phyloP scores from a whole-genome alignment of 2,329 filamentous ascomycete species.

The Aspergillus piperis region DNA sequence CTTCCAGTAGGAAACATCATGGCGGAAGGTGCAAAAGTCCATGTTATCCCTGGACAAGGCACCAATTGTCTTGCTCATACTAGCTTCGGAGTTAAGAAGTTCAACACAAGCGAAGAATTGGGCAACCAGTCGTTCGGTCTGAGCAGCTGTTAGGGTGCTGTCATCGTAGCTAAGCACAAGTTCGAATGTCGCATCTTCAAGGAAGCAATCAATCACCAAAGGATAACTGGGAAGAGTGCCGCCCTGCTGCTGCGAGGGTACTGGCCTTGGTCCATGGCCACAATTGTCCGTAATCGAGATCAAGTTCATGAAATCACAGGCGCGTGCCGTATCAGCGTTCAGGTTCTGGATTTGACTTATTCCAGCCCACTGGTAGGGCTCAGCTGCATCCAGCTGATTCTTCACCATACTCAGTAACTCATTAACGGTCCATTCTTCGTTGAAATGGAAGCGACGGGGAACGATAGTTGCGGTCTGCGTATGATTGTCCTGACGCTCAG shows the following conservation, averaged over 20 bases:
- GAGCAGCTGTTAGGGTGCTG: slow-evolving; percentile 7
- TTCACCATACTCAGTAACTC: slow-evolving; percentile 58
- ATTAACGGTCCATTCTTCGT: slow-evolving; percentile 34
- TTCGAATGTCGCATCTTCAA: slow-evolving; percentile 4
- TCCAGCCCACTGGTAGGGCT: slow-evolving; percentile 58
- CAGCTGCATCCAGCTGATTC: slow-evolving; percentile 56
- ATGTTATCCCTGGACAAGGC: slow-evolving; percentile 26
- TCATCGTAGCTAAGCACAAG: slow-evolving; percentile 14
- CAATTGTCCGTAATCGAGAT: slow-evolving; percentile 31
- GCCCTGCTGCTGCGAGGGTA: neutral
- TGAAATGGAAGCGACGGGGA: slow-evolving; percentile 40
- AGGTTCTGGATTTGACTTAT: slow-evolving; percentile 53
- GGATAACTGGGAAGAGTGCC: slow-evolving; percentile 4
- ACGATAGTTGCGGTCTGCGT: slow-evolving; percentile 45
- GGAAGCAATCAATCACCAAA: slow-evolving; percentile 11
- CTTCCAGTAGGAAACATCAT: slow-evolving; percentile 49
- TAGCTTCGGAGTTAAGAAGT: slow-evolving; percentile 10
- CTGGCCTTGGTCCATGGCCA: slow-evolving; percentile 5
- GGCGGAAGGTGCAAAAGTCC: slow-evolving; percentile 26
- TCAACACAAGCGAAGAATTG: slow-evolving; percentile 14
- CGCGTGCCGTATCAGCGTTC: slow-evolving; percentile 45
- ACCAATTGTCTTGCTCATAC: slow-evolving; percentile 17
- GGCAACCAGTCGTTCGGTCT: slow-evolving; percentile 11
- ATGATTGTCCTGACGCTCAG: slow-evolving; percentile 26
- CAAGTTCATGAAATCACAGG: slow-evolving; percentile 46